A percentile compares a stretch with the other conserved stretches of the same genome.
phyloP scores from a whole-genome alignment of 176 grass and related monocot species.

The Otatea glauca region DNA sequence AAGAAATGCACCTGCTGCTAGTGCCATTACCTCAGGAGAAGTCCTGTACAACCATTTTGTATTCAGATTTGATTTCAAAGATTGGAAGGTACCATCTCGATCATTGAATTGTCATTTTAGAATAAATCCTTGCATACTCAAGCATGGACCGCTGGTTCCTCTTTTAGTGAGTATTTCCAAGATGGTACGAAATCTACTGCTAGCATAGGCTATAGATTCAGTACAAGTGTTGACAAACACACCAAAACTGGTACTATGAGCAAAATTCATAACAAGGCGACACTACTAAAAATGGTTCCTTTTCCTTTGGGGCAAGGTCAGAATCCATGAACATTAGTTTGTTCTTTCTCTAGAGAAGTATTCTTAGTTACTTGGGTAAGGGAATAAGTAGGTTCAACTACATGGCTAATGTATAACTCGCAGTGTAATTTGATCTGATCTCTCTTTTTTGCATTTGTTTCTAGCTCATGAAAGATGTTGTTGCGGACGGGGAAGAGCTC shows the following conservation, averaged over 20 bases:
- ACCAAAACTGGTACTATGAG: too few species aligned
- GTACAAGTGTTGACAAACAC: not conserved
- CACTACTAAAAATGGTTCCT: not conserved
- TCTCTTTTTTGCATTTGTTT: not conserved
- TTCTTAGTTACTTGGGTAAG: not conserved
- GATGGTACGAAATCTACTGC: not conserved
- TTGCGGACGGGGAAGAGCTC: conserved; percentile 56
- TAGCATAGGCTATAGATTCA: not conserved
- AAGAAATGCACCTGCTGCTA: conserved; percentile 76
- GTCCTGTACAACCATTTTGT: conserved; percentile 78
- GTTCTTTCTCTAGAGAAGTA: not conserved
- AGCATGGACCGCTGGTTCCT: not conserved
- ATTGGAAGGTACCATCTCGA: conserved; percentile 68
- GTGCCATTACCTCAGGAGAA: conserved; percentile 55
- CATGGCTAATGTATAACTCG: not conserved
- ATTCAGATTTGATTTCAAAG: conserved; percentile 82
- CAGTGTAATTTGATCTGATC: not conserved
- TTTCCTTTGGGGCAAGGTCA: not conserved
- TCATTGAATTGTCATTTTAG: not conserved
- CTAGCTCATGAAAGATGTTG: conserved; percentile 68
- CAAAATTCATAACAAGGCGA: not conserved
- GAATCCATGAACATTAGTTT: not conserved
- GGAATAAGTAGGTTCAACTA: not conserved
- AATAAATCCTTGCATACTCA: not conserved
- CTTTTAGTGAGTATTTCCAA: too few species aligned